Conservation (phyloP, 257 asterid species). For the Solanum chiquidenum region DNA sequence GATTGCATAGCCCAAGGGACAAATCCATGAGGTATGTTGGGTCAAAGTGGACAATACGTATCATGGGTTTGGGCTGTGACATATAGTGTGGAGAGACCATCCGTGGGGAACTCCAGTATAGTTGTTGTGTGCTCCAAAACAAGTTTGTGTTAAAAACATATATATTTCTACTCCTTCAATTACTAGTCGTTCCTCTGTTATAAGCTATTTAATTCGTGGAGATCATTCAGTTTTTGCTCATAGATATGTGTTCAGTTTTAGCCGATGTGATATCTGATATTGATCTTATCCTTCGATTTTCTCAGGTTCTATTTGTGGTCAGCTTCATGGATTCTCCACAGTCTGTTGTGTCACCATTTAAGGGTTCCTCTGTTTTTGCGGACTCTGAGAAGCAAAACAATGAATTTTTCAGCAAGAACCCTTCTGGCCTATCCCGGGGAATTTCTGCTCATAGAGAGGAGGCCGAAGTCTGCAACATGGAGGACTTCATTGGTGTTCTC, state of each 20-base stretch:
- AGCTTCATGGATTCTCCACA: slow-evolving; percentile 81
- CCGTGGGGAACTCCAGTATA: background rate
- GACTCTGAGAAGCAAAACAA: slow-evolving; percentile 53
- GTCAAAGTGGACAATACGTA: background rate
- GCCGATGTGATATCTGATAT: background rate
- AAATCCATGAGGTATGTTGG: background rate
- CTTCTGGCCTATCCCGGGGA: slow-evolving; percentile 17
- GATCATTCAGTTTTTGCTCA: background rate
- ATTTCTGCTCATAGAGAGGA: slow-evolving; percentile 29
- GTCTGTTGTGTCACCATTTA: slow-evolving; percentile 81
- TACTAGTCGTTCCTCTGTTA: background rate
- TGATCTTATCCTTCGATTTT: background rate
- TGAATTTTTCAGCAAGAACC: slow-evolving; percentile 18
- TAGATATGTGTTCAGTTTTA: background rate
- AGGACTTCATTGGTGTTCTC: slow-evolving; percentile 45
- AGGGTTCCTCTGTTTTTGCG: slow-evolving; percentile 32
- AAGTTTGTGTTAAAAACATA: background rate
- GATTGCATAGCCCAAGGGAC: background rate
- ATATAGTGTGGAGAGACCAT: background rate
- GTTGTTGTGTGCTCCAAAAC: background rate
- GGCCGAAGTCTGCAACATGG: slow-evolving; percentile 16
- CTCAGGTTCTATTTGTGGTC: background rate
- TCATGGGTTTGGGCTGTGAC: background rate
- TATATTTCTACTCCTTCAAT: background rate
- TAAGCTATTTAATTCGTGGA: background rate